Conservation (phyloP, 208 protist genomes). For the Acanthamoeba quina region DNA sequence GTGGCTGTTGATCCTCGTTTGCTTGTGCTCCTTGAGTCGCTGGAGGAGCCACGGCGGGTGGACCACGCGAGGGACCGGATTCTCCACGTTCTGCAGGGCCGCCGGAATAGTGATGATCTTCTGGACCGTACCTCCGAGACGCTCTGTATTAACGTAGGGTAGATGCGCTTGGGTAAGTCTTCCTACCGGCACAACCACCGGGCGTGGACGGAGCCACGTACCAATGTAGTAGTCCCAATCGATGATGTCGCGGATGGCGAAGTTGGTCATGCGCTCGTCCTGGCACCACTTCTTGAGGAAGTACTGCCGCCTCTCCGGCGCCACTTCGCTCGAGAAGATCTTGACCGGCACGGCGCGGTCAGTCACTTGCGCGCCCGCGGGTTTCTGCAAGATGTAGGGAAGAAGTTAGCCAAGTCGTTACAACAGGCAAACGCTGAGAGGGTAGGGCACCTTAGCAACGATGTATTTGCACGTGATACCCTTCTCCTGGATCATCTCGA, state of each 20-base stretch:
- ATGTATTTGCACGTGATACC: constrained; percentile 98
- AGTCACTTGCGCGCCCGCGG: constrained; percentile 96
- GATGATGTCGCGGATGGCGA: constrained; percentile 95
- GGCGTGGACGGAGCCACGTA: not conserved
- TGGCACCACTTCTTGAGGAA: constrained; percentile 97
- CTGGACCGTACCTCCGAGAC: constrained; percentile 97
- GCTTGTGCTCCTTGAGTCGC: constrained; percentile 87
- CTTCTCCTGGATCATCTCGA: constrained; percentile 97
- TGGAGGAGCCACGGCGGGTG: constrained; percentile 98
- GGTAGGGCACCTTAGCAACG: constrained; percentile 93
- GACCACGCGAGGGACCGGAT: constrained; percentile 97
- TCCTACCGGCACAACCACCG: not conserved
- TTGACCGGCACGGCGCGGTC: constrained; percentile 97
- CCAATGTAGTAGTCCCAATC: constrained; percentile 99
- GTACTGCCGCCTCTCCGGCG: constrained; percentile 87
- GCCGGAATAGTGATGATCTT: constrained; percentile 99
- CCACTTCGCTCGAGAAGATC: constrained; percentile 97
- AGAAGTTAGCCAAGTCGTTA: not conserved
- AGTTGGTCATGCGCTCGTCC: constrained; percentile 82
- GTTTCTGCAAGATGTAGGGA: constrained; percentile 85
- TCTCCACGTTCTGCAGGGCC: constrained; percentile 96
- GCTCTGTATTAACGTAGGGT: constrained; percentile 73
- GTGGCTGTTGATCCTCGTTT: constrained; percentile 77
- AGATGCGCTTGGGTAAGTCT: not conserved
- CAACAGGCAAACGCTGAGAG: not conserved